Evolutionary conservation across 176 grass and related monocot genomes (phyloP), one percentile per base, ranked within the genome.

Genomic region (Aegilops bicornis): DNA sequence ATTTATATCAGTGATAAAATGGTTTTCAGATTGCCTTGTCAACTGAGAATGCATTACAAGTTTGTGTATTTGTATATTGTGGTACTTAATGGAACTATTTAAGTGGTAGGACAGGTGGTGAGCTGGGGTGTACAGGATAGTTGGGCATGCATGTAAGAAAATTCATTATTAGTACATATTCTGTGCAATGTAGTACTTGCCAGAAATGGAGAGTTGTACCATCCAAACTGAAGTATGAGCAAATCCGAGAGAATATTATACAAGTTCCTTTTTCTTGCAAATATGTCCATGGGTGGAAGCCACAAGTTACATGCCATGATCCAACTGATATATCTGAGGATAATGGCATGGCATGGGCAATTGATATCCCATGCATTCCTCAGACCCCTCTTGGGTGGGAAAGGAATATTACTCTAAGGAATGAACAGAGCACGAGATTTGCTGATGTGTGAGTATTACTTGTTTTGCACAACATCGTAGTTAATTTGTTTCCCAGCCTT

Each of bases 121-220:
- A 62, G 69, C 23, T 84, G 4, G 45, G 2, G 30, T 37, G 45
- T 35, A 23, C 23, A 75, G 7, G 42, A 8, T 50, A 29, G 40
- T 43, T 9, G 16, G 50, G 37, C 16, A 3, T 83, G n/a, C 35
- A 5, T 40, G 15, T 72, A 60, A 73, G 82, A 40, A 75, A 37
- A 61, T 52, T 87, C 29, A 79, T 78, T 19, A 91, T 97, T 71
- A 87, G 61, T 29, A 73, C 80, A 54, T 95, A 88, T 82, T 74
- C 82, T 17, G 91, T 84, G 69, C 92, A 97, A 78, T 97, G 92
- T 76, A 82, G 87, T 30, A 74, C 83, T 36, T 97, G 95, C 79
- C 78, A 67, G 60, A 95, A 97, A 86, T 97, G 89, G 90, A 84
- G 95, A 69, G 48, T 97, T 23, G 73, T 95, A 80, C 82, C 95